Base-by-base conservation (phyloP, 2,329 filamentous ascomycete species). In the Xylaria sp. region DNA sequence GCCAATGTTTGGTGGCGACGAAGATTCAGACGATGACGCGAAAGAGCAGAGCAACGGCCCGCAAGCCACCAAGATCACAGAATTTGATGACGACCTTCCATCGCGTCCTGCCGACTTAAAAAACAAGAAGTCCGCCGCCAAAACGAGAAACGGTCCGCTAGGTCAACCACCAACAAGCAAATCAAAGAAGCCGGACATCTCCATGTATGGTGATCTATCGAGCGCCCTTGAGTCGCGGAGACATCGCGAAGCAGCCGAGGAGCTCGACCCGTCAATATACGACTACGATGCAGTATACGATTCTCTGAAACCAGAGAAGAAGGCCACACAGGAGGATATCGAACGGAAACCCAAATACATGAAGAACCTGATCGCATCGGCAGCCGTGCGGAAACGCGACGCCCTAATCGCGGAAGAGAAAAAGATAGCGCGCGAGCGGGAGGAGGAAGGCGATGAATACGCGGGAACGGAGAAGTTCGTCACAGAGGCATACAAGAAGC, bases 241-340 rank as follows among this genome's bases (percentile, higher is more conserved):
- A 73, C 85, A 91, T 73, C 87, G 88, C 44, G 84, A 89, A 71
- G 87, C 88, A 17, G 92, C 92, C 2, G 84, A 89, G 69, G 85
- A 88, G 67, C 77, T 91, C 9, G 93, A 96, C 75, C 83, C 92
- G 1, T 90, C 88, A 58, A 90, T 96, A 73, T 96, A 94, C 83
- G 93, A 96, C 81, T 97, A 96, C 81, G 93, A 97, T 78, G 87
- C 87, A 1, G 92, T 93, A 26, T 94, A 93, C 81, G 92, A 95
- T 74, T 91, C 90, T 0, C 84, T 95, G 48, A 91, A 93, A 72
- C 87, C 88, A 17, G 85, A 89, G 67, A 86, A 88, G 73, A 86
- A 86, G 67, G 81, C 81, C 1, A 84, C 83, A 3, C 80, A 83
- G 54, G 80, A 81, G 61, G 86, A 87, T 4, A 80, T 83, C 2